phyloP scores from a whole-genome alignment of 768 basidiomycete genomes.

The Tulasnella sp. region DNA sequence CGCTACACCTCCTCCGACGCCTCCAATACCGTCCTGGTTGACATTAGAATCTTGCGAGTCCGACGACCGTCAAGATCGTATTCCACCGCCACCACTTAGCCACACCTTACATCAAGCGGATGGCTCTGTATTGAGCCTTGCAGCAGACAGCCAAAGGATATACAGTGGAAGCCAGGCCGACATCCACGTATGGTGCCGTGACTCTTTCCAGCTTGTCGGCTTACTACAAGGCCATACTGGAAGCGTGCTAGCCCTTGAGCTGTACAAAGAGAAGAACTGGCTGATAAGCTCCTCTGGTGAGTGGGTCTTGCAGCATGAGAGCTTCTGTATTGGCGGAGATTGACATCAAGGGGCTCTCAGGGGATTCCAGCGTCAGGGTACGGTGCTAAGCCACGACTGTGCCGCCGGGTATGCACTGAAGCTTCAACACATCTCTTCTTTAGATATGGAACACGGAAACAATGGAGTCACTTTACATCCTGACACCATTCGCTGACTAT shows the following conservation, averaged over 20 bases:
- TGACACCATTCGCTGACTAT: slow-evolving; percentile 70
- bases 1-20: slow-evolving; percentile 16
- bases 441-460: slow-evolving; percentile 78
- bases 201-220: slow-evolving; percentile 56
- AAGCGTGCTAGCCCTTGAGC: slow-evolving; percentile 71
- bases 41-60: not conserved
- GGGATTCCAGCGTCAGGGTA: slow-evolving; percentile 82
- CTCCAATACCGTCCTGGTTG: slow-evolving; percentile 15
- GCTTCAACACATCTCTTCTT: not conserved
- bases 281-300: slow-evolving; percentile 83
- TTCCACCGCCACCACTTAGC: slow-evolving; percentile 42
- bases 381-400: slow-evolving; percentile 25
- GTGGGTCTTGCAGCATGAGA: slow-evolving; percentile 24
- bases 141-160: slow-evolving; percentile 62
- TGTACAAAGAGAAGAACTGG: slow-evolving; percentile 70
- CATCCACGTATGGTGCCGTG: slow-evolving; percentile 76
- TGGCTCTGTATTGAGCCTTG: slow-evolving; percentile 67
- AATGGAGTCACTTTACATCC: slow-evolving; percentile 57
- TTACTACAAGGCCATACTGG: slow-evolving; percentile 75
- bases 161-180: slow-evolving; percentile 75
- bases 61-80: not conserved
- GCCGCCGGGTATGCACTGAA: not conserved
- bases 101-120: slow-evolving; percentile 65
- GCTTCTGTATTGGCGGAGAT: not conserved
- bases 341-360: slow-evolving; percentile 33